These are phyloP conservation scores for Nitzschia sp. DNA, from an alignment of 108 stramenopile genomes.

Conservation along the genomic window DNA sequence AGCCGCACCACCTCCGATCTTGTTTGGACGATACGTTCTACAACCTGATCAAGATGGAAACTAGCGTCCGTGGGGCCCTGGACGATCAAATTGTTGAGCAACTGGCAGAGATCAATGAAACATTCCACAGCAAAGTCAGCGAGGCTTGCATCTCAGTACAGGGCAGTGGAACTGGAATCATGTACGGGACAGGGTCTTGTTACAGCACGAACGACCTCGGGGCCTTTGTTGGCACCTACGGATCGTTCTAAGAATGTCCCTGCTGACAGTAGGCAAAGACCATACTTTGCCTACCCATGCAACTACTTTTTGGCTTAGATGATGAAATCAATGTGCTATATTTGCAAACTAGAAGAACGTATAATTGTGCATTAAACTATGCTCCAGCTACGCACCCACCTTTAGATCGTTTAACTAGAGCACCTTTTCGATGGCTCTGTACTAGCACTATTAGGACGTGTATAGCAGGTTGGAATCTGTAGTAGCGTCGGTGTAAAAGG, in stretches of 20 bases:
- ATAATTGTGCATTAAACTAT: too few relatives aligned
- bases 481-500: too few relatives aligned
- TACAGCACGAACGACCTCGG: constrained; percentile 3
- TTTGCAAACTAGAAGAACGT: too few relatives aligned
- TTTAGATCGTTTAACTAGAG: too few relatives aligned
- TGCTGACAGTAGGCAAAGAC: too few relatives aligned
- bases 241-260: background rate
- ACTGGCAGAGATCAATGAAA: constrained; percentile 19
- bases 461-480: too few relatives aligned
- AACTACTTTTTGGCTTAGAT: too few relatives aligned
- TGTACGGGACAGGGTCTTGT: constrained; percentile 19
- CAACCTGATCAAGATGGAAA: constrained; percentile 32
- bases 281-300: background rate
- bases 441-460: too few relatives aligned
- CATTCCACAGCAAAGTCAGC: constrained; percentile 8
- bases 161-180: constrained; percentile 11
- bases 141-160: constrained; percentile 32
- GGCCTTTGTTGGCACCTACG: constrained; percentile 15
- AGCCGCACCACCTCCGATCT: constrained; percentile 23
- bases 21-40: constrained; percentile 39
- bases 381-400: too few relatives aligned
- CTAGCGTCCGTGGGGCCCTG: constrained; percentile 28
- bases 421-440: too few relatives aligned
- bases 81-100: constrained; percentile 31
- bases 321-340: too few relatives aligned